A percentile compares a stretch with the other conserved stretches of the same genome.
These are phyloP conservation scores for Candida andamanensis DNA, from an alignment of 805 yeast genomes.

Conservation along the genomic window DNA sequence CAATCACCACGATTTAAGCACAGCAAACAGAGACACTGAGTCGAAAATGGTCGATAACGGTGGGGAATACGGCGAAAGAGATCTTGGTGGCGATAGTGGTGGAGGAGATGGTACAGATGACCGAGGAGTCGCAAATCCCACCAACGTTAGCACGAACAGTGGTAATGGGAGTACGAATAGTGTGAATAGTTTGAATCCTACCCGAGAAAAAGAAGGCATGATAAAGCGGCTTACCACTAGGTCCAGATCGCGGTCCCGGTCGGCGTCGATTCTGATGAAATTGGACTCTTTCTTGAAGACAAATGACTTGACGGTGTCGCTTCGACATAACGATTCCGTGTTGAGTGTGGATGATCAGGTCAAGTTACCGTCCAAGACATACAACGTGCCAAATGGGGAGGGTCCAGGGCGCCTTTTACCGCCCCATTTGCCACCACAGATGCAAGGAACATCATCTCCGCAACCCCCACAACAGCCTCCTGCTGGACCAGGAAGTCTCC, in stretches of 20 bases:
- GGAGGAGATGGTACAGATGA: too few species aligned
- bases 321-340: conserved; percentile 37
- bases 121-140: too few species aligned
- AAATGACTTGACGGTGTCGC: conserved; percentile 25
- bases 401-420: conserved; percentile 2
- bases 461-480: neutral
- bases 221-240: neutral
- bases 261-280: neutral
- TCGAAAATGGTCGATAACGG: too few species aligned
- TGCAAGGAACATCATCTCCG: too few species aligned
- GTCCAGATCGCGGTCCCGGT: conserved; percentile 4
- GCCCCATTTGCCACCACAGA: conserved; percentile 1
- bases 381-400: neutral
- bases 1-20: too few species aligned
- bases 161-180: too few species aligned
- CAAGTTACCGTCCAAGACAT: conserved; percentile 1
- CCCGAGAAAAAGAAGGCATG: too few species aligned
- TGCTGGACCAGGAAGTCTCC: conserved; percentile 8
- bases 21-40: too few species aligned
- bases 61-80: neutral
- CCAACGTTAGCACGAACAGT: too few species aligned
- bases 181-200: too few species aligned
- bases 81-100: too few species aligned
- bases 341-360: conserved; percentile 15
- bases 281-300: neutral